Percentiles rank a stretch among this genome's conserved stretches.
Evolutionary conservation across 225 moss, liverwort and hornwort genomes (phyloP).

Genomic region (Marchantia polymorpha): DNA sequence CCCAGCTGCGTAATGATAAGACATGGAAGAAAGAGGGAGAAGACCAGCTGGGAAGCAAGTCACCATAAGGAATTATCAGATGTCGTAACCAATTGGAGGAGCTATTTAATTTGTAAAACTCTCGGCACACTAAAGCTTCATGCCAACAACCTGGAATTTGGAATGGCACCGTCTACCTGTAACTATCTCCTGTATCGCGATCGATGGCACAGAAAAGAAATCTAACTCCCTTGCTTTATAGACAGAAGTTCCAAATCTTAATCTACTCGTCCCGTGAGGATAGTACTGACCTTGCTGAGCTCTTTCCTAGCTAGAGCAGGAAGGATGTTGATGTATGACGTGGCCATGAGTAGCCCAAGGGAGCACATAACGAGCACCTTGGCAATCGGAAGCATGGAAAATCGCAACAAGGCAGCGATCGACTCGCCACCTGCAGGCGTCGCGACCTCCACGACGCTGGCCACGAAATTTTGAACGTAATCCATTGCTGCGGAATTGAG

Average conservation of each 20-base stretch:
- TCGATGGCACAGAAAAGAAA: neutral
- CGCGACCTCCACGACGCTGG: neutral
- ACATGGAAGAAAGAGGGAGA: constrained; percentile 75
- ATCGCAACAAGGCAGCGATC: constrained; percentile 51
- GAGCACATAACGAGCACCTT: constrained; percentile 91
- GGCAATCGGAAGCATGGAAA: constrained; percentile 75
- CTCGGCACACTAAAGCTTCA: neutral
- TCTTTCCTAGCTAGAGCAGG: constrained; percentile 64
- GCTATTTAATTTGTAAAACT: neutral
- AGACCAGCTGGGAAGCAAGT: constrained; percentile 61
- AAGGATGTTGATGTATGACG: constrained; percentile 60
- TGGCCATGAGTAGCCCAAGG: constrained; percentile 68
- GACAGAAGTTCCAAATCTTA: neutral
- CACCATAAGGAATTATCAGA: neutral
- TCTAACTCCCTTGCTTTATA: neutral
- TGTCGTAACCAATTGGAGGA: neutral
- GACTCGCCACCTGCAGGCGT: constrained; percentile 30
- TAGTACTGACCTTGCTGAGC: constrained; percentile 64
- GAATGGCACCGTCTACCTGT: no score
- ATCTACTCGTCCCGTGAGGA: neutral
- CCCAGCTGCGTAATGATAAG: constrained; percentile 85
- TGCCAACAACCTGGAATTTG: neutral
- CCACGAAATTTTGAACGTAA: neutral
- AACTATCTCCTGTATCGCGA: neutral
- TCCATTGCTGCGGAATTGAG: constrained; percentile 18